Percentiles rank a stretch among this genome's conserved stretches.
phyloP scores from a whole-genome alignment of 1,284 basidiomycete species.

The Grifola frondosa region DNA sequence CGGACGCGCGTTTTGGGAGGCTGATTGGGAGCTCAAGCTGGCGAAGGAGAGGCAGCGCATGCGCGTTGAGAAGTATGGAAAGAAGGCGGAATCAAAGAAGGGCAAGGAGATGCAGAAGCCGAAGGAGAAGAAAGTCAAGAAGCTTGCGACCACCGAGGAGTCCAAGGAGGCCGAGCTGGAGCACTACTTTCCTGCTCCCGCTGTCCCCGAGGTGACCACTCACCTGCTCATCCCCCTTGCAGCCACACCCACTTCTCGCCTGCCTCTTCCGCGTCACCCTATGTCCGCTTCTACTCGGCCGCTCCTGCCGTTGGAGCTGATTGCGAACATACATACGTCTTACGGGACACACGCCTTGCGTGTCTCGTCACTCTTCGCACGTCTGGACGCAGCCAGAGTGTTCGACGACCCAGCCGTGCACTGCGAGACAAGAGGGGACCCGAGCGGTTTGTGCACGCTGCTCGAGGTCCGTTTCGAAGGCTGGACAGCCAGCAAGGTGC shows the following conservation, averaged over 20 bases:
- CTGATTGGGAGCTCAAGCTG: conserved; percentile 60
- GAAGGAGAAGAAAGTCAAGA: conserved; percentile 14
- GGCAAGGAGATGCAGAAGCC: conserved; percentile 31
- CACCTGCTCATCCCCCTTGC: conserved; percentile 71
- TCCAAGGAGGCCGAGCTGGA: conserved; percentile 46
- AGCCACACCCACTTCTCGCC: conserved; percentile 61
- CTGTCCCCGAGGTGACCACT: conserved; percentile 51
- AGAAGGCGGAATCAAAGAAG: conserved; percentile 23
- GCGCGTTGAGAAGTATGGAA: conserved; percentile 28
- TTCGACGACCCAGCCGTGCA: conserved; percentile 57
- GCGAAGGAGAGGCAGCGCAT: conserved; percentile 44
- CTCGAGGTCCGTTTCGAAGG: conserved; percentile 68
- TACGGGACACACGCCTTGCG: conserved; percentile 58
- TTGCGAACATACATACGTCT: conserved; percentile 50
- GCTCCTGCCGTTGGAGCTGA: conserved; percentile 55
- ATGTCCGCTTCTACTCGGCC: conserved; percentile 30
- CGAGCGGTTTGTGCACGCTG: conserved; percentile 50
- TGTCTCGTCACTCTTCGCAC: conserved; percentile 66
- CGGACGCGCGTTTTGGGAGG: conserved; percentile 66
- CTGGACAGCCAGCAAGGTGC: conserved; percentile 62
- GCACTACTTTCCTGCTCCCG: conserved; percentile 54
- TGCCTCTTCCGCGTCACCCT: conserved; percentile 50
- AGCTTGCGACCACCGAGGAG: conserved; percentile 22
- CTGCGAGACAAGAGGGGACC: conserved; percentile 57
- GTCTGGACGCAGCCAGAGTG: conserved; percentile 62